phyloP scores from a whole-genome alignment of 768 basidiomycete species.

The Candolleomyces efflorescens region DNA sequence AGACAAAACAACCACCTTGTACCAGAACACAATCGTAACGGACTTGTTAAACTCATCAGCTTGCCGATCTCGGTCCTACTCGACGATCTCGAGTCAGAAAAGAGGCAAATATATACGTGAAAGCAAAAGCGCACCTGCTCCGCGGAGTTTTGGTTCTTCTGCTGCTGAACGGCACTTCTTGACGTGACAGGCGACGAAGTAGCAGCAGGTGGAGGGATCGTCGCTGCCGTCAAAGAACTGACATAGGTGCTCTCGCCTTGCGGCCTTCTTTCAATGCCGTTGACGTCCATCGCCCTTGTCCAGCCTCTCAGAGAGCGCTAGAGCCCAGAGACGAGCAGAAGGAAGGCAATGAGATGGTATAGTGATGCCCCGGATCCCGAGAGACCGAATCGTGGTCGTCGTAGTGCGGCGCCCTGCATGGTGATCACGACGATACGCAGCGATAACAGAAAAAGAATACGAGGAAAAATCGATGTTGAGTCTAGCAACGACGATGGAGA shows the following conservation, averaged over 20 bases:
- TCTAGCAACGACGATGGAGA: no score
- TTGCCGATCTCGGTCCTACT: slow-evolving; percentile 35
- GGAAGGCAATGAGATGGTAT: no score
- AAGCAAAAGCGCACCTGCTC: slow-evolving; percentile 8
- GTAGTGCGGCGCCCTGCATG: no score
- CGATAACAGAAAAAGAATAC: no score
- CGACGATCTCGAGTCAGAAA: background rate
- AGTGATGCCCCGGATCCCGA: no score
- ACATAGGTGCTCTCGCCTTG: slow-evolving; percentile 1
- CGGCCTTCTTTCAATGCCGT: background rate
- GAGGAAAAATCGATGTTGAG: no score
- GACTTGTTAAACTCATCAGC: slow-evolving; percentile 46
- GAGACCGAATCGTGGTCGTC: no score
- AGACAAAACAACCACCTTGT: no score
- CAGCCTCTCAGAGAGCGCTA: background rate
- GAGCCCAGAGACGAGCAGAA: background rate
- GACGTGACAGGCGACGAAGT: background rate
- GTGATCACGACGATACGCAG: no score
- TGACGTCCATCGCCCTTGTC: background rate
- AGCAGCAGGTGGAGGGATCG: background rate
- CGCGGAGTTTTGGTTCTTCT: background rate
- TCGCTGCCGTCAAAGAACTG: slow-evolving; percentile 1
- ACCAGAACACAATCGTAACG: slow-evolving; percentile 67
- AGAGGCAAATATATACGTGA: background rate
- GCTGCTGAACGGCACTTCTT: background rate